Conservation (phyloP, 805 yeast species). For the Yarrowia porcina region DNA sequence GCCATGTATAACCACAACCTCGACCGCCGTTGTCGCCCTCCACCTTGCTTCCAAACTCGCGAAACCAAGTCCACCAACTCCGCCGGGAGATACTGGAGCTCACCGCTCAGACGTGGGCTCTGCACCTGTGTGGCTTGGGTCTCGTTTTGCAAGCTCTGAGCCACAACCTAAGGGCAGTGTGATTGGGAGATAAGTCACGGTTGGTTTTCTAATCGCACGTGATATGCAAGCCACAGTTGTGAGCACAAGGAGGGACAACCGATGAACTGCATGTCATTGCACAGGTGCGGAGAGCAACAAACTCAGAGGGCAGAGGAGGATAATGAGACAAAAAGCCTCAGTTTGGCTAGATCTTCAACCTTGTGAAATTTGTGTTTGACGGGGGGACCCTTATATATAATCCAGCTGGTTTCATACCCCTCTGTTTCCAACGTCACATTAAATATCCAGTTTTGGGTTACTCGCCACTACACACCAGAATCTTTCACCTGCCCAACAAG, state of each 20-base stretch:
- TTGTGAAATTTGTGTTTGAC: too few species aligned
- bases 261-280: constrained; percentile 16
- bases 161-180: not conserved
- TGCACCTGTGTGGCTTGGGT: constrained; percentile 21
- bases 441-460: not conserved
- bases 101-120: not conserved
- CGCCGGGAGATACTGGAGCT: not conserved
- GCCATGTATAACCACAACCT: too few species aligned
- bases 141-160: not conserved
- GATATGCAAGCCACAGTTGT: constrained; percentile 18
- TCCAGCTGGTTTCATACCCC: not conserved
- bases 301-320: not conserved
- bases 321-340: constrained; percentile 1
- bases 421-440: not conserved
- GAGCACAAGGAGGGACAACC: not conserved
- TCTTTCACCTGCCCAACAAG: constrained; percentile 15
- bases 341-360: not conserved
- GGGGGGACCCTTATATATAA: not conserved
- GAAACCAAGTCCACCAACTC: not conserved
- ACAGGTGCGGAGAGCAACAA: constrained; percentile 5
- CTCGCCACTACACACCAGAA: constrained; percentile 1
- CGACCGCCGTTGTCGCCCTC: not conserved
- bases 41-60: constrained; percentile 16
- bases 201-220: constrained; percentile 15
- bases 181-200: constrained; percentile 4